Percentiles rank a stretch among this genome's conserved stretches.
phyloP scores from a whole-genome alignment of 169 alveolate species.

The Amoebophrya sp. region DNA sequence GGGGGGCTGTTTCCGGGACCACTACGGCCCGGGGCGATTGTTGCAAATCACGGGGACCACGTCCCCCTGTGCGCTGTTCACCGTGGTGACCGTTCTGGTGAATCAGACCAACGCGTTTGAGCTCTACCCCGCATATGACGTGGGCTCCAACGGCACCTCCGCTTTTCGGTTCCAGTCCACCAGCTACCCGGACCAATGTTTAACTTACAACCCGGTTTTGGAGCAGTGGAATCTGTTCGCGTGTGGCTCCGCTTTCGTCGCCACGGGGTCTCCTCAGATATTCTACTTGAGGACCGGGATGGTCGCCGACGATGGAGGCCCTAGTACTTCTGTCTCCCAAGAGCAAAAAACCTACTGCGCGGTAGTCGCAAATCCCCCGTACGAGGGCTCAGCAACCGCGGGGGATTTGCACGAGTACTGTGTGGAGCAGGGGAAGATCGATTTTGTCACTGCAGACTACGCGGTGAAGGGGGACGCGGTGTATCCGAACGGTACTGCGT shows the following conservation, averaged over 20 bases:
- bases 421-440: not conserved
- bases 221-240: conserved; percentile 5
- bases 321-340: too few species aligned
- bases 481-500: not conserved
- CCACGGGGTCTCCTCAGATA: not conserved
- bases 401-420: not conserved
- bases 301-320: too few species aligned
- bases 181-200: not conserved
- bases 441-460: not conserved
- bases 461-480: not conserved
- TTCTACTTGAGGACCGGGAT: not conserved
- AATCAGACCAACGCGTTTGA: not conserved
- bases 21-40: conserved; percentile 11
- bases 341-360: not conserved
- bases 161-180: not conserved
- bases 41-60: not conserved
- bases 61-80: not conserved
- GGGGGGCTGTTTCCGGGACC: conserved; percentile 18
- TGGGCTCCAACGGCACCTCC: not conserved
- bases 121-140: not conserved
- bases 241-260: not conserved
- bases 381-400: not conserved
- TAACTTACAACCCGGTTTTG: not conserved
- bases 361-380: not conserved
- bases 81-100: not conserved